Evolutionary conservation across 2,329 filamentous ascomycete genomes (phyloP), one percentile per base, ranked within the genome.

Genomic region (Septoria linicola): DNA sequence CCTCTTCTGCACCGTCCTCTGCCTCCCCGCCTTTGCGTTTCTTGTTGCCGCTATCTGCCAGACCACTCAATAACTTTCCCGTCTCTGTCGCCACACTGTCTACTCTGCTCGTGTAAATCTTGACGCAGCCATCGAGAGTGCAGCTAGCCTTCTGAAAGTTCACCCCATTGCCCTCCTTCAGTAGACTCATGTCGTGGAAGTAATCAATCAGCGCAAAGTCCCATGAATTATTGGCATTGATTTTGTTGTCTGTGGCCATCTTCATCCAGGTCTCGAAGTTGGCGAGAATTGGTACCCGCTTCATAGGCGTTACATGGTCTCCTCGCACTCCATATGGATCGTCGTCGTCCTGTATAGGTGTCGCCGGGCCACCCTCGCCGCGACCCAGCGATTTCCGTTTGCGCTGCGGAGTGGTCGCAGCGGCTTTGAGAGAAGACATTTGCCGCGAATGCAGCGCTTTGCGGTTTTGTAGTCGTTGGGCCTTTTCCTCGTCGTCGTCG

Each of bases 211-310:
- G 81, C n/a, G 93, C 93, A 73, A 99, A 97, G 71, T 97, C 97
- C 93, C 93, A 99, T 23, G 91, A 96, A 71, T 99, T 99, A 53
- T 87, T 84, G 41, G 93, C 92, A 69, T 97, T 99, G 78, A 99
- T 99, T 69, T 78, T 79, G 65, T 99, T 99, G 75, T 99, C 93
- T 13, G 93, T 97, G 2, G 93, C 93, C 90, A 99, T 95, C 79
- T 97, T 99, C 90, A 99, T 97, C 93, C 92, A 97, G 70, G 99
- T 93, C 70, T 99, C 93, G 64, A 97, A 99, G 72, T 99, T 99
- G 66, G 93, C 93, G 48, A 99, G 77, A 63, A 99, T 87, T 1
- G 93, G 93, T 21, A 96, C 89, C 55, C 91, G 87, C 79, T 96
- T 96, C 86, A 95, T 92, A 47, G 92, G 93, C 53, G 93, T 96